A percentile compares a stretch with the other conserved stretches of the same genome.
phyloP scores from a whole-genome alignment of 306 rosid genomes.

The Benincasa hispida region DNA sequence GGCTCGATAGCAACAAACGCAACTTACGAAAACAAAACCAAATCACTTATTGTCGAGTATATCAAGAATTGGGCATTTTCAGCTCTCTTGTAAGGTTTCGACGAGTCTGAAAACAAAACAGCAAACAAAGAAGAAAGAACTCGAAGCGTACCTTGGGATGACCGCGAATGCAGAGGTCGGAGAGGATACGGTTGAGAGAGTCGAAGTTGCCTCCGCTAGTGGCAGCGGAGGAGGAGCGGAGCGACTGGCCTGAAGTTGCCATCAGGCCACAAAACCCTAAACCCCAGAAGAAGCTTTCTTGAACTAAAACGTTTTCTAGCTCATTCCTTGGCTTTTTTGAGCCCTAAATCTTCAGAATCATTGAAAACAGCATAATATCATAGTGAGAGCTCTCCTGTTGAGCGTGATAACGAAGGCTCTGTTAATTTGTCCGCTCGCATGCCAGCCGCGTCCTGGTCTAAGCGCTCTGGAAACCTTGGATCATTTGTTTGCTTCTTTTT shows the following conservation, averaged over 20 bases:
- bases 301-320: not conserved
- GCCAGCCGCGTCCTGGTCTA: not conserved
- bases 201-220: slow-evolving; percentile 45
- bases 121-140: not conserved
- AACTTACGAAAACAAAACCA: not conserved
- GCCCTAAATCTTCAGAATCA: not conserved
- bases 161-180: slow-evolving; percentile 85
- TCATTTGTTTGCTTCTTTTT: too few relatives aligned
- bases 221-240: slow-evolving; percentile 31
- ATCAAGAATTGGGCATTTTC: not conserved
- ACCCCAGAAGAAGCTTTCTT: not conserved
- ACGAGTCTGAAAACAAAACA: not conserved
- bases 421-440: not conserved
- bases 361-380: not conserved
- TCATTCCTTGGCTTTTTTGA: not conserved
- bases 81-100: not conserved
- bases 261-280: slow-evolving; percentile 35
- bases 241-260: slow-evolving; percentile 50
- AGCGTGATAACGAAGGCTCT: not conserved
- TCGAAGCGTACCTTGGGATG: slow-evolving; percentile 68
- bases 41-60: not conserved
- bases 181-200: slow-evolving; percentile 70
- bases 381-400: not conserved
- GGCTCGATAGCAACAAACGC: not conserved
- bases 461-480: not conserved